Base-by-base conservation (phyloP, 306 rosid species). In the Pueraria montana region DNA sequence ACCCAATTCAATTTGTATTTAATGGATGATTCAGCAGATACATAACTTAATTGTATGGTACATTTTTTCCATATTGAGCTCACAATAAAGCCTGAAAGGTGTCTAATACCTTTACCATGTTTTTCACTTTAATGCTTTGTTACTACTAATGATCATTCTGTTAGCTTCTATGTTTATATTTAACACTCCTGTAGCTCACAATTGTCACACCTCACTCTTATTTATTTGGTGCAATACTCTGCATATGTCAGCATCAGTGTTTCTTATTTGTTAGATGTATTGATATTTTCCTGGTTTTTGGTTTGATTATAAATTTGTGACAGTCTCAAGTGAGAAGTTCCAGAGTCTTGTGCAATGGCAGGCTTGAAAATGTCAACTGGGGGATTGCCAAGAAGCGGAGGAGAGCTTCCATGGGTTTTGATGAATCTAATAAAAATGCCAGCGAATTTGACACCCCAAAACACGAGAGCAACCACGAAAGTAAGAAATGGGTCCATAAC, bases 291-390 rank as follows among this genome's bases (percentile, higher is more conserved):
- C 30, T 48, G 63, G 16, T 83, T 65, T 32, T 56, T 75, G 81
- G 59, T 69, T 75, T 76, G 48, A 68, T 55, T 85, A 62, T 56
- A 63, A 69, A 40, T 83, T 45, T 78, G 69, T 85, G 80, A 80
- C 95, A 93, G 97, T 81, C 85, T 82, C 70, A 76, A 20, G 58
- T 80, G 82, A 89, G 88, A 81, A 48, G 82, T 80, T 80, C 87
- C 83, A 72, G 80, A 80, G 61, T 79, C 49, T 38, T 56, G 61
- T 30, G 50, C 88, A 78, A 71, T 80, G 85, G 83, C 71, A 76
- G 83, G 79, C 80, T 36, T 78, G 86, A 72, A 84, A 80, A 72
- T 81, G 82, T 46, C 66, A 82, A 84, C 84, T 81, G 24, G 77
- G 74, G 84, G 82, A 79, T 81, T 52, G 77, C 78, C 36, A 84